Conservation (phyloP, 768 basidiomycete species). For the Tulasnella sp. region DNA sequence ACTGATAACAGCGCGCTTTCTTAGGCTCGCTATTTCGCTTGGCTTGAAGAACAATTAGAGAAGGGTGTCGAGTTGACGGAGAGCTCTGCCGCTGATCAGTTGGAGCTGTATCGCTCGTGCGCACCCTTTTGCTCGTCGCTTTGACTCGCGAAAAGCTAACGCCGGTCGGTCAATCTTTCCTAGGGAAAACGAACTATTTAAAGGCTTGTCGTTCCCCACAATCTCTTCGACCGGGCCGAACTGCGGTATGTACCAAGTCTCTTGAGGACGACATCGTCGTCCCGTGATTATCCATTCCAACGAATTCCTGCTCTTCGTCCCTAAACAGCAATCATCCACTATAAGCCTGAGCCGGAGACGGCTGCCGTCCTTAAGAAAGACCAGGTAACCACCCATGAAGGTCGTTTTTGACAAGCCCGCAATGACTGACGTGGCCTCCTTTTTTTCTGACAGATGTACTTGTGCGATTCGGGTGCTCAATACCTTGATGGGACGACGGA, state of each 20-base stretch:
- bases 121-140: constrained; percentile 36
- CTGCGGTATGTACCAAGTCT: constrained; percentile 54
- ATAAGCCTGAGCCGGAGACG: constrained; percentile 69
- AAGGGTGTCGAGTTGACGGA: constrained; percentile 64
- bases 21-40: constrained; percentile 78
- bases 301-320: neutral
- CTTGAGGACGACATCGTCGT: neutral
- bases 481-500: constrained; percentile 94
- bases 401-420: neutral
- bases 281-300: too few relatives aligned
- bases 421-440: constrained; percentile 33
- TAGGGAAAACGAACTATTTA: constrained; percentile 75
- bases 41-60: constrained; percentile 82
- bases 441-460: constrained; percentile 49
- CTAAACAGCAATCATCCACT: constrained; percentile 82
- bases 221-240: constrained; percentile 93
- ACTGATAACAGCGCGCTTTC: neutral
- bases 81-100: constrained; percentile 69
- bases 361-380: constrained; percentile 73
- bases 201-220: constrained; percentile 84
- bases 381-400: constrained; percentile 47
- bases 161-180: neutral
- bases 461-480: constrained; percentile 88
- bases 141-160: neutral
- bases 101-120: constrained; percentile 79